Evolutionary conservation across 768 basidiomycete species (phyloP), one percentile per base, ranked within the genome.

Genomic region (Kwoniella bestiolae): DNA sequence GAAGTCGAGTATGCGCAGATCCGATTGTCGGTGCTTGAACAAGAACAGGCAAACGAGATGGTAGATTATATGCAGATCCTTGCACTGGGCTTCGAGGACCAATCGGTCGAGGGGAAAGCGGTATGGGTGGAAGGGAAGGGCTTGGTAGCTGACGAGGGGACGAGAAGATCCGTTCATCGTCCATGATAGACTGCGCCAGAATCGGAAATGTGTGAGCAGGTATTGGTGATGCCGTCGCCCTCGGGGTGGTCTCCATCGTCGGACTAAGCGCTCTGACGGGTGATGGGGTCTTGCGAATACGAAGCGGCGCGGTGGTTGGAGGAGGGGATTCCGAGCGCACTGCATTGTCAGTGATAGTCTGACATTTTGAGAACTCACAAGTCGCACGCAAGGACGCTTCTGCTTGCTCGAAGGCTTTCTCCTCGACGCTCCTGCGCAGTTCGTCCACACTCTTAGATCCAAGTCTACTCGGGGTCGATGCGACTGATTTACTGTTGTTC

Each of bases 401-500:
- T 4, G 50, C 56, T 53, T 51, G 14, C 21, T 49, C 29, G 31
- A 63, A 16, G 31, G 38, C 21, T 25, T 23, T 34, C 26, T 32
- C 14, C 16, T 46, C 62, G 7, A 35, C 41, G 11, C 44, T 34
- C n/a, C 41, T 16, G 9, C 41, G 25, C 11, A 59, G n/a, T 26
- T 68, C 56, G 11, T n/a, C 32, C 8, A 57, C 56, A 31, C 58
- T 50, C 21, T 61, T 55, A 18, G 47, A 49, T 34, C 26, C 51
- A 31, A 59, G 16, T 45, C 50, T 16, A 45, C 11, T 12, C 21
- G 61, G 41, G 41, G 29, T 35, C 21, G 47, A 41, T 12, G 72
- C 71, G 35, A 75, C 67, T 16, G 72, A 66, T 60, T 63, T 69
- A 64, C 75, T 76, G 77, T 96, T 96, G 70, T 86, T 86, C 65